Conservation (phyloP, 2,329 filamentous ascomycete genomes). For the Penicillium sp. region DNA sequence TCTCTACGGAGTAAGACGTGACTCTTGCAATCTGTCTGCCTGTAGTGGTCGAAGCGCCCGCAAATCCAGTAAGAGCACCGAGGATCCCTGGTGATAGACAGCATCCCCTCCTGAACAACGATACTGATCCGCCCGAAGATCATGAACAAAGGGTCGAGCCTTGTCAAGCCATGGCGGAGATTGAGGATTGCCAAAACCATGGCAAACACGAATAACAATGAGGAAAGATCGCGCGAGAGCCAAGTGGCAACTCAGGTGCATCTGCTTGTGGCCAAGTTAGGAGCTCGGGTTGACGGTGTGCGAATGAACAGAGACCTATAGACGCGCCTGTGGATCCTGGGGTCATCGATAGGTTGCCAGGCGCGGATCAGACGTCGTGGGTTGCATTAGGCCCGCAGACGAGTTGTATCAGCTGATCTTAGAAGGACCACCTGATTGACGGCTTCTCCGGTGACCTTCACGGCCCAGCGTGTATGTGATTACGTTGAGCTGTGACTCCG, state of each 20-base stretch:
- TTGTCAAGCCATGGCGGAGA: constrained; percentile 1
- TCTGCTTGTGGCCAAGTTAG: not conserved
- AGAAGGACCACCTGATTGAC: constrained; percentile 3
- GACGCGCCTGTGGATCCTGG: constrained; percentile 5
- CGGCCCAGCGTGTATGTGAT: no score
- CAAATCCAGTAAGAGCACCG: no score
- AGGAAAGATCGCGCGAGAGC: constrained; percentile 7
- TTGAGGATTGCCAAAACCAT: not conserved
- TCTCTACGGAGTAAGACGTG: no score
- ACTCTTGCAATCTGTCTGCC: no score
- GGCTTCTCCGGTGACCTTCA: not conserved
- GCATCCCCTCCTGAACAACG: not conserved
- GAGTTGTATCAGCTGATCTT: constrained; percentile 20
- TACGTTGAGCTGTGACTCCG: no score
- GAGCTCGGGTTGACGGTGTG: not conserved
- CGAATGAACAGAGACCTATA: constrained; percentile 7
- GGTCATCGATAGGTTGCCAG: constrained; percentile 9
- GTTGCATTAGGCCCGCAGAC: constrained; percentile 22
- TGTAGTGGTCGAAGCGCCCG: no score
- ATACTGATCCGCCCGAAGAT: not conserved
- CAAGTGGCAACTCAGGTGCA: constrained; percentile 1
- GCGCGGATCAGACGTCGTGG: constrained; percentile 4
- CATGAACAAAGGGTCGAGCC: not conserved
- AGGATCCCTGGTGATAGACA: not conserved
- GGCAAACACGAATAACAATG: not conserved